phyloP scores from a whole-genome alignment of 257 asterid genomes.

The Primulina huaijiensis region DNA sequence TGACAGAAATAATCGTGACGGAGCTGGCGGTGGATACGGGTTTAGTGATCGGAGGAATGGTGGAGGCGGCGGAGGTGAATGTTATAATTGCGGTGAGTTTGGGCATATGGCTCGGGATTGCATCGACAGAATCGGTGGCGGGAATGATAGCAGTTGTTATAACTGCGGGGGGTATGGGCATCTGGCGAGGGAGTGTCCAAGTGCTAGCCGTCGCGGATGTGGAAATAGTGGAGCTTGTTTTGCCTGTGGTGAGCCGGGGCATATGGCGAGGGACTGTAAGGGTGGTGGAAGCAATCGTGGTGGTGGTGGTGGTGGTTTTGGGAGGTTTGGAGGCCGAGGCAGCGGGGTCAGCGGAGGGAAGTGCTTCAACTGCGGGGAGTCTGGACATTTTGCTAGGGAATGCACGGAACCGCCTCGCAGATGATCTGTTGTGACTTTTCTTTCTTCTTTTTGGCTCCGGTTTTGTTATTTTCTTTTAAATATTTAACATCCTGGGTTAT shows the following conservation, averaged over 20 bases:
- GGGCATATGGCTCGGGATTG: slow-evolving; percentile 72
- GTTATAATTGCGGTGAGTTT: slow-evolving; percentile 57
- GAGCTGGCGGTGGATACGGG: slow-evolving; percentile 29
- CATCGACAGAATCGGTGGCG: slow-evolving; percentile 29
- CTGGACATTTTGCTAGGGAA: slow-evolving; percentile 78
- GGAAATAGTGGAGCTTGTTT: slow-evolving; percentile 37
- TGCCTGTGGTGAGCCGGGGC: slow-evolving; percentile 43
- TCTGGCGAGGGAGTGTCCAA: slow-evolving; percentile 64
- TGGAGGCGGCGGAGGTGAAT: slow-evolving; percentile 41
- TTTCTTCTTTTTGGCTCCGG: slow-evolving; percentile 12
- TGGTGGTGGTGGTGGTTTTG: slow-evolving; percentile 25
- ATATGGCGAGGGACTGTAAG: slow-evolving; percentile 44
- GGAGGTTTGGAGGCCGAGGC: slow-evolving; percentile 32
- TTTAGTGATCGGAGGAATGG: slow-evolving; percentile 27
- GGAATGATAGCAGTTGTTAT: slow-evolving; percentile 40
- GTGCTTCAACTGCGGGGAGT: slow-evolving; percentile 67
- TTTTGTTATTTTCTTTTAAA: slow-evolving; percentile 24
- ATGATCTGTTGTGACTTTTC: slow-evolving; percentile 6
- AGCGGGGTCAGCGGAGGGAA: slow-evolving; percentile 33
- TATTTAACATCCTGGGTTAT: slow-evolving; percentile 26
- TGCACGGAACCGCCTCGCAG: slow-evolving; percentile 38
- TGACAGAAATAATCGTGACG: background rate
- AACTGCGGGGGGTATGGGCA: slow-evolving; percentile 65
- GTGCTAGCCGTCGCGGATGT: slow-evolving; percentile 33
- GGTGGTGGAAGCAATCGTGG: slow-evolving; percentile 9